Evolutionary conservation across 768 basidiomycete species (phyloP), one percentile per base, ranked within the genome.

Genomic region (Tylopilus felleus): DNA sequence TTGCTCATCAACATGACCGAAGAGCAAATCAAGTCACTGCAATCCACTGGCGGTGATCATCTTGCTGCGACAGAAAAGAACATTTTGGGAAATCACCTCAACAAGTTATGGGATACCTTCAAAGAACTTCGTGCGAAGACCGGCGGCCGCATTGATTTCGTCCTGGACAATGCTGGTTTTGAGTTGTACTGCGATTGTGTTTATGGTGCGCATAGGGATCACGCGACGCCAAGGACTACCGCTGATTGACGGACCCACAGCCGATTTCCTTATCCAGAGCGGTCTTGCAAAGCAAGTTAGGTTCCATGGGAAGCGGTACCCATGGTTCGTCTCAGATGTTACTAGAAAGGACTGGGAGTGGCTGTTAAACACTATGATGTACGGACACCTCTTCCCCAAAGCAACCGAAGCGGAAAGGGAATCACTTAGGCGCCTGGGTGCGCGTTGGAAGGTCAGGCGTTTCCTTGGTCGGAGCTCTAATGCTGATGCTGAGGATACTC

Each of bases 1-100:
- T 80, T 98, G 35, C 78, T 97, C 54, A 98, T 97, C 71, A 92
- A 98, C 73, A 96, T 97, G 94, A 90, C 90, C 8, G 95, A 98
- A 72, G 94, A 97, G 28, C 94, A 97, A 70, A 97, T 98, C 74
- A 94, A 93, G 69, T 82, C 87, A 43, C 79, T 97, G n/a, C 95
- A 98, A 67, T 94, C 93, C 14, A 96, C 94, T 17, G 95, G 94
- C 12, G 93, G 93, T n/a, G 95, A 93, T 43, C 84, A 92, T 56
- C 84, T 98, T 42, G 94, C 94, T 3, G 91, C 93, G 2, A 94
- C 95, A 2, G 93, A 96, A 73, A 94, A 95, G 75, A 97, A 97
- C 62, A 97, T 97, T 59, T 77, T 97, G 28, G 94, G 93, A 33
- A 96, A 97, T 71, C 78, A 93, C 65, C 75, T 91, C 57, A 66